Base-by-base conservation (phyloP, 2,329 filamentous ascomycete species). In the Pleoardoris graminearum region DNA sequence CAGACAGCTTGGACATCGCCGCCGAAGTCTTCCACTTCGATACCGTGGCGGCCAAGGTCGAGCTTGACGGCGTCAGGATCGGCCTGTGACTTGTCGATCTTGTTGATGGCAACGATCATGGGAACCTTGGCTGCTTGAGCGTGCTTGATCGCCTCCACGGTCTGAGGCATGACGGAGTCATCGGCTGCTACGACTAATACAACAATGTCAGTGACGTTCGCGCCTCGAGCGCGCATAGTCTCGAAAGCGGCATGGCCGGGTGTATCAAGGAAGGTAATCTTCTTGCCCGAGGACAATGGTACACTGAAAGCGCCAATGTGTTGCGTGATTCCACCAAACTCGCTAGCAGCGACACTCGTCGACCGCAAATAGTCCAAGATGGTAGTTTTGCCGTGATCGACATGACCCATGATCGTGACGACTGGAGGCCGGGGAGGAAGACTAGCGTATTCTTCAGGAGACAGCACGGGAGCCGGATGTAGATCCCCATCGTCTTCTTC, bases 321-420 rank as follows among this genome's bases (percentile, higher is more conserved):
- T 72, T 99, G 94, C 0, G 94, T 99, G 69, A 99, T 99, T 30
- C 94, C 94, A 57, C 94, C 94, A 69, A 97, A 92, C 71, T 99
- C 94, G 48, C 88, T 85, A 5, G 91, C 91, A 36, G 88, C 95
- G 37, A 99, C 85, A 6, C 91, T 97, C 1, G 92, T 94, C 64
- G 96, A 95, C 32, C 94, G 89, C 38, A 99, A 79, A 76, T 87
- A 97, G 70, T 99, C 94, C 8, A 99, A 80, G 36, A 99, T 86
- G 0, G 95, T 99, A 0, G 94, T 99, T 78, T 99, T 99, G 48
- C 94, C 94, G 72, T 99, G 94, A 70, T 99, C 95, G 63, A 99
- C 94, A 60, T 99, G 94, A 2, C 94, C 94, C 95, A 99, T 99
- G 67, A 99, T 99, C 0, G 95, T 97, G 33, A 99, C 92, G 30